These are phyloP conservation scores for Globisporangium apiculatum DNA, from an alignment of 352 stramenopile species.

Conservation along the genomic window DNA sequence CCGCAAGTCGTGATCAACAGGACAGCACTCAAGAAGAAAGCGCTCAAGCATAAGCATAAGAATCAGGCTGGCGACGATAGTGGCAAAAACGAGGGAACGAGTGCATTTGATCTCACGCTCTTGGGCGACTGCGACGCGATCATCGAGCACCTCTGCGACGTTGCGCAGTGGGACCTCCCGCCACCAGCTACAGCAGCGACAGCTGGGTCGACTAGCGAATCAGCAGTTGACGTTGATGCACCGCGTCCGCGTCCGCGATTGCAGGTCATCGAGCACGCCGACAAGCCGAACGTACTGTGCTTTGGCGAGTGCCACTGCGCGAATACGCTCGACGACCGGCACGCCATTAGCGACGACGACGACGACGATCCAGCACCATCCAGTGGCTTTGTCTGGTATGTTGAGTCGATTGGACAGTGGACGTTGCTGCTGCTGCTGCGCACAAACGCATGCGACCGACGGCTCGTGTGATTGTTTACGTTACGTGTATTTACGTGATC, in stretches of 20 bases:
- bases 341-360: slow-evolving; percentile 9
- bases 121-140: slow-evolving; percentile 78
- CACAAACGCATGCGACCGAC: not conserved
- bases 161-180: slow-evolving; percentile 42
- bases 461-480: too few relatives aligned
- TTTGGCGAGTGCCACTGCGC: slow-evolving; percentile 26
- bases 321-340: slow-evolving; percentile 10
- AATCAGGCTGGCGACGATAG: slow-evolving; percentile 22
- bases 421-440: not conserved
- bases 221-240: slow-evolving; percentile 2
- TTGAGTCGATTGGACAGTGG: not conserved
- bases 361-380: not conserved
- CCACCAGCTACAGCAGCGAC: not conserved
- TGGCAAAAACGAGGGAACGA: slow-evolving; percentile 13
- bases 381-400: slow-evolving; percentile 14
- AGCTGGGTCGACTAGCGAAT: not conserved
- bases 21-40: slow-evolving; percentile 79
- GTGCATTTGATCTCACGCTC: slow-evolving; percentile 74
- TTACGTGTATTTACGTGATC: too few relatives aligned
- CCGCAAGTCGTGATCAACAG: slow-evolving; percentile 89
- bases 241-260: not conserved
- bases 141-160: slow-evolving; percentile 54
- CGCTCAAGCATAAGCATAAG: slow-evolving; percentile 36
- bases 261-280: slow-evolving; percentile 20
- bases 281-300: slow-evolving; percentile 23